Percentiles rank a stretch among this genome's conserved stretches.
Conservation (phyloP, 1,284 basidiomycete species). For the Leccinum griseonigrum region DNA sequence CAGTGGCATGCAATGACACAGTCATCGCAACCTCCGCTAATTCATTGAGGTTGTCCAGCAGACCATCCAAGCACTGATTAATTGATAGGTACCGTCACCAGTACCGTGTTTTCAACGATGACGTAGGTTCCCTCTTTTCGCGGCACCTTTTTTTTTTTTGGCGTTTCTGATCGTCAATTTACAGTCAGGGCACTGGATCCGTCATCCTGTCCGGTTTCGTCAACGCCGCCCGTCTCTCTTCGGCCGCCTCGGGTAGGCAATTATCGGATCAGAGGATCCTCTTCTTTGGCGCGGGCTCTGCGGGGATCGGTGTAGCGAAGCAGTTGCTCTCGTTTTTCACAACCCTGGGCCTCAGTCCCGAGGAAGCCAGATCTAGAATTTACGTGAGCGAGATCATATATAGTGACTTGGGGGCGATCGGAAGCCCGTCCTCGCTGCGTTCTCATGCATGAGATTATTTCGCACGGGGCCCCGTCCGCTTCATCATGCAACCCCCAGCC, state of each 20-base stretch:
- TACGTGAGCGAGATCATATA: constrained; percentile 46
- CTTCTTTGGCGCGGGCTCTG: constrained; percentile 78
- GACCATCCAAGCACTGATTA: too few species aligned
- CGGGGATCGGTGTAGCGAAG: constrained; percentile 80
- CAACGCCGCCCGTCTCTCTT: constrained; percentile 69
- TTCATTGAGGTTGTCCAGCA: too few species aligned
- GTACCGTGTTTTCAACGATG: constrained; percentile 79
- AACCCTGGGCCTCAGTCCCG: constrained; percentile 58
- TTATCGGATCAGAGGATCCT: constrained; percentile 75
- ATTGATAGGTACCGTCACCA: constrained; percentile 57
- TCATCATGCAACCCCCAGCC: too few species aligned
- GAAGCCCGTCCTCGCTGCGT: too few species aligned
- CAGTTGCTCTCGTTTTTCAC: constrained; percentile 77
- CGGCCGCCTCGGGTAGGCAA: constrained; percentile 56
- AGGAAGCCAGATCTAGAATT: constrained; percentile 67
- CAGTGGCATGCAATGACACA: too few species aligned
- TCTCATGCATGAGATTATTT: too few species aligned
- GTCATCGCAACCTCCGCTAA: too few species aligned
- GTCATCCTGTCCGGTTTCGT: constrained; percentile 81
- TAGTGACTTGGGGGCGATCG: constrained; percentile 3
- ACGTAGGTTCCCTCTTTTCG: constrained; percentile 44
- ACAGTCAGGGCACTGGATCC: constrained; percentile 64
- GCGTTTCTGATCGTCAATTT: constrained; percentile 10
- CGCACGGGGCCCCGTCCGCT: too few species aligned
- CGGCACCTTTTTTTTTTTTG: not conserved